Evolutionary conservation across 441 rosid genomes (phyloP).

Genomic region (Adansonia grandidieri): DNA sequence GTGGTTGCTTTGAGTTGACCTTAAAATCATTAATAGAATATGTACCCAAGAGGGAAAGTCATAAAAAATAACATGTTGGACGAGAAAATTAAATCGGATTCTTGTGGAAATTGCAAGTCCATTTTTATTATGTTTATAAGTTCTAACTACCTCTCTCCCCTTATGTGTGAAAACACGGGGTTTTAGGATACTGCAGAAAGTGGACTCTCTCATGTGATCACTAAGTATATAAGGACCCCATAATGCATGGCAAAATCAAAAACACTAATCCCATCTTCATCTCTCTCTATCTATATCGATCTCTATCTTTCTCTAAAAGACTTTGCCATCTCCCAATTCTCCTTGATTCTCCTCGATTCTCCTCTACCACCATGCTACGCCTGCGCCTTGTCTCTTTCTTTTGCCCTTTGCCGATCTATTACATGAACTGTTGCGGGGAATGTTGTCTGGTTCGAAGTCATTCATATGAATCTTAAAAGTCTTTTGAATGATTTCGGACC

Average conservation of each 20-base stretch:
- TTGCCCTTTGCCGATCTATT: not conserved
- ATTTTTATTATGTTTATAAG: not conserved
- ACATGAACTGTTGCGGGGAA: conserved; percentile 53
- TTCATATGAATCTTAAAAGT: conserved; percentile 29
- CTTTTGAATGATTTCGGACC: conserved; percentile 59
- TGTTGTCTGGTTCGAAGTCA: conserved; percentile 68
- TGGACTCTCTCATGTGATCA: conserved; percentile 46
- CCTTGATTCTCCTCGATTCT: too few relatives aligned
- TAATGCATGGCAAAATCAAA: conserved; percentile 39
- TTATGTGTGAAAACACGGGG: conserved; percentile 39
- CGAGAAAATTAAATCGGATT: conserved; percentile 4
- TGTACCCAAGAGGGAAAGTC: not conserved
- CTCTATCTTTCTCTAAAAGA: not conserved
- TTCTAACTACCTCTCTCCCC: not conserved
- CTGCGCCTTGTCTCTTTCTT: not conserved
- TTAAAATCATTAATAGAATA: conserved; percentile 25
- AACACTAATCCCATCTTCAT: conserved; percentile 2
- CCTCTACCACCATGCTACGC: not conserved
- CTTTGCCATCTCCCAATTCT: not conserved
- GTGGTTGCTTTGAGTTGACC: conserved; percentile 41
- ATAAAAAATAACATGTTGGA: conserved; percentile 18
- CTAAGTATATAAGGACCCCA: conserved; percentile 37
- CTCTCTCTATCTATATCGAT: not conserved
- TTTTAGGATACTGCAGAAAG: conserved; percentile 43
- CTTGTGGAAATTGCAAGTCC: not conserved